Conservation (phyloP, 148 eudicot genomes). For the Rhododendron kiyosumense region DNA sequence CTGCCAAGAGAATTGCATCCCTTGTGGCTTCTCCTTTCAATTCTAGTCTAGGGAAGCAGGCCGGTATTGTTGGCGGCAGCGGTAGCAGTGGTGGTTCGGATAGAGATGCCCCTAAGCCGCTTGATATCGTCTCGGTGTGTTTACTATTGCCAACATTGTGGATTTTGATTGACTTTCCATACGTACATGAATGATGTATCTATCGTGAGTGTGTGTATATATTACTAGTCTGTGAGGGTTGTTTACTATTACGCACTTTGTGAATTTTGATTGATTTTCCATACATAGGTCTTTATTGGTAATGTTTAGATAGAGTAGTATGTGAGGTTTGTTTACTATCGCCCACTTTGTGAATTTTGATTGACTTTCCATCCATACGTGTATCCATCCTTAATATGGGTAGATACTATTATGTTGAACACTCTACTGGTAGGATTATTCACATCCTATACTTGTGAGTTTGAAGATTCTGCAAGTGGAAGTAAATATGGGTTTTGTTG, state of each 20-base stretch:
- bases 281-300: not conserved
- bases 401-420: not conserved
- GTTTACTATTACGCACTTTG: conserved; percentile 4
- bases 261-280: not conserved
- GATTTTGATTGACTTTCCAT: not conserved
- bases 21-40: conserved; percentile 84
- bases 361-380: not conserved
- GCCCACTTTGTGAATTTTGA: not conserved
- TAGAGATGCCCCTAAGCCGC: conserved; percentile 90
- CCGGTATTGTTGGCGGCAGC: conserved; percentile 9
- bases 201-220: not conserved
- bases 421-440: not conserved
- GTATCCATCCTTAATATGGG: not conserved
- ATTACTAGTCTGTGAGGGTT: conserved; percentile 16
- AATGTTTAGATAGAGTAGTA: not conserved
- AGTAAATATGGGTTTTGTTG: not conserved
- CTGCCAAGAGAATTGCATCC: conserved; percentile 81
- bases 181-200: not conserved
- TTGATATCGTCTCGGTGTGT: conserved; percentile 78
- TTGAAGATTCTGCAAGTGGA: not conserved
- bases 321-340: not conserved
- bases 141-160: not conserved
- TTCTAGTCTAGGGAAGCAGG: conserved; percentile 38
- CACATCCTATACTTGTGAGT: not conserved
- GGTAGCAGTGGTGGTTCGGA: conserved; percentile 25